These are phyloP conservation scores for Millerozyma miso DNA, from an alignment of 805 yeast species.

Conservation along the genomic window DNA sequence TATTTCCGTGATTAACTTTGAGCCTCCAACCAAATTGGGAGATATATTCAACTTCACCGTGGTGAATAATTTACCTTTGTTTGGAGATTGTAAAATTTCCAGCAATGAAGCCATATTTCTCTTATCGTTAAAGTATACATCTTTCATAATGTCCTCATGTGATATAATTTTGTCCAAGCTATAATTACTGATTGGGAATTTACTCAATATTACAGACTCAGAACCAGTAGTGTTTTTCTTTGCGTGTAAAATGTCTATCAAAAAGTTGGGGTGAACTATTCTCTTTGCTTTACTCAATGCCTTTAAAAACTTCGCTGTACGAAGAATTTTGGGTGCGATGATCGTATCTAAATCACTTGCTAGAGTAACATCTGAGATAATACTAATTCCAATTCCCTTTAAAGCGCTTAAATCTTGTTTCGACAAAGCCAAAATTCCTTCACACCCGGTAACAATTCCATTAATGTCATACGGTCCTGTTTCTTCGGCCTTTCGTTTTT, in stretches of 20 bases:
- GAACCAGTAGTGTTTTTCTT: constrained; percentile 4
- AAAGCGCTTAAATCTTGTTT: constrained; percentile 42
- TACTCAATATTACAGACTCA: constrained; percentile 14
- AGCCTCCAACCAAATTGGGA: constrained; percentile 56
- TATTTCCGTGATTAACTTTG: constrained; percentile 50
- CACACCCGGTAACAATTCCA: constrained; percentile 67
- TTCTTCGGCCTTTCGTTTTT: constrained; percentile 12
- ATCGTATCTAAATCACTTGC: constrained; percentile 42
- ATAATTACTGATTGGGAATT: constrained; percentile 26
- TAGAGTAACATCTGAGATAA: constrained; percentile 41
- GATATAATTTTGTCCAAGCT: constrained; percentile 30
- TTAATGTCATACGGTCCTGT: constrained; percentile 28
- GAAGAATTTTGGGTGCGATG: constrained; percentile 74
- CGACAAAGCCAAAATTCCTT: constrained; percentile 35
- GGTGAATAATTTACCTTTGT: constrained; percentile 39
- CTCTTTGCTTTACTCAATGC: constrained; percentile 56
- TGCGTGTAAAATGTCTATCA: constrained; percentile 39
- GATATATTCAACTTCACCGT: constrained; percentile 53
- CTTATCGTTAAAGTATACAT: constrained; percentile 17
- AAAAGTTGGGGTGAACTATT: constrained; percentile 53
- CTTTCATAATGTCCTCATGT: constrained; percentile 27
- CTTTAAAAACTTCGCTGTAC: constrained; percentile 83
- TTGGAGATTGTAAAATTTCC: constrained; percentile 12
- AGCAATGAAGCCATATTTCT: constrained; percentile 15
- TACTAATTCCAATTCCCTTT: constrained; percentile 52